phyloP scores from a whole-genome alignment of 805 yeast species.

The Hanseniaspora meyeri region DNA sequence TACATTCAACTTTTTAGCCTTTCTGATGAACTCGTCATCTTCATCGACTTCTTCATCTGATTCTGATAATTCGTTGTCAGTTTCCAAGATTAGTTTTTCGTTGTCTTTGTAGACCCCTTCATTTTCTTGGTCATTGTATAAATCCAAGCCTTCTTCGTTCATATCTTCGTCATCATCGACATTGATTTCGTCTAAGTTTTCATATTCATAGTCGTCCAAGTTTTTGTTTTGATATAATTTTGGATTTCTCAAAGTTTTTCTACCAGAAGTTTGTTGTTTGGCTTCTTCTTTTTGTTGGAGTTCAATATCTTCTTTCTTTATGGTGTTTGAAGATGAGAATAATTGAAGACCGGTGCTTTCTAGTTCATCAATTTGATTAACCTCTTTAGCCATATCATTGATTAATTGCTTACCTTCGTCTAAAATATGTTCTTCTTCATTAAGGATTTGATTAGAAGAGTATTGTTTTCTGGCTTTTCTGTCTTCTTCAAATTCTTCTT shows the following conservation, averaged over 20 bases:
- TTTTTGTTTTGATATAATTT: slow-evolving; percentile 44
- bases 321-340: slow-evolving; percentile 49
- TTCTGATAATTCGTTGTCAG: slow-evolving; percentile 41
- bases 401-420: slow-evolving; percentile 73
- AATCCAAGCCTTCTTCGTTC: slow-evolving; percentile 31
- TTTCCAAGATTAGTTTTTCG: slow-evolving; percentile 30
- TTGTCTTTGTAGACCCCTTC: slow-evolving; percentile 34
- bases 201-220: slow-evolving; percentile 35
- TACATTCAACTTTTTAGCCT: slow-evolving; percentile 48
- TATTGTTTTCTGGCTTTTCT: slow-evolving; percentile 14
- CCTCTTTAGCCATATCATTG: slow-evolving; percentile 37
- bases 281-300: slow-evolving; percentile 27
- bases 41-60: slow-evolving; percentile 28
- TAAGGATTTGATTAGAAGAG: slow-evolving; percentile 7
- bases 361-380: slow-evolving; percentile 34
- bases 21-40: slow-evolving; percentile 27
- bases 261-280: slow-evolving; percentile 40
- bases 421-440: slow-evolving; percentile 24
- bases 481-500: slow-evolving; percentile 39
- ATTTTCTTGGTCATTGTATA: slow-evolving; percentile 31
- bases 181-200: slow-evolving; percentile 36
- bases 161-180: slow-evolving; percentile 34
- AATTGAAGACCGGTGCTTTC: slow-evolving; percentile 62
- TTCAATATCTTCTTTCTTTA: slow-evolving; percentile 33
- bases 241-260: slow-evolving; percentile 52